phyloP scores from a whole-genome alignment of 495 filamentous ascomycete genomes.

The Lasiosphaeriaceae sp. region DNA sequence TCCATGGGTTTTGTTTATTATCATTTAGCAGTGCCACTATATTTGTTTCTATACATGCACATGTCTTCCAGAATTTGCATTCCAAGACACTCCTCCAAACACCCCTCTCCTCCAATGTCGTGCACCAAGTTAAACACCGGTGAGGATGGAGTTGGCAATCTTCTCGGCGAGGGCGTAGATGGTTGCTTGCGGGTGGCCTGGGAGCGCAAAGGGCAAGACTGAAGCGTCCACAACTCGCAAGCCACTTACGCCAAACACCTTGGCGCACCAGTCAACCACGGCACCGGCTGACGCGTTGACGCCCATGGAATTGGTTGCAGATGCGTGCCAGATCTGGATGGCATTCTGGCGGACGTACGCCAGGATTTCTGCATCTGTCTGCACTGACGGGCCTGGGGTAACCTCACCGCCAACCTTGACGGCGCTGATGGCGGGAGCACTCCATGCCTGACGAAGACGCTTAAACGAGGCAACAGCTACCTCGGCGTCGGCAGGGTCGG shows the following conservation, averaged over 20 bases:
- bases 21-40: too few species aligned
- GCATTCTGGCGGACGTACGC: slow-evolving; percentile 35
- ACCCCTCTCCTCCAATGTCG: too few species aligned
- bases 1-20: too few species aligned
- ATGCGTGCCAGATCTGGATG: slow-evolving; percentile 49
- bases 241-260: slow-evolving; percentile 45
- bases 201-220: slow-evolving; percentile 43
- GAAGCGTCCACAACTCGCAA: slow-evolving; percentile 42
- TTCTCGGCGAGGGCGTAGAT: slow-evolving; percentile 40
- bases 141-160: slow-evolving; percentile 20
- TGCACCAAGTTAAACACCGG: too few species aligned
- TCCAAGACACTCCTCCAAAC: too few species aligned
- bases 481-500: slow-evolving; percentile 40
- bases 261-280: slow-evolving; percentile 29
- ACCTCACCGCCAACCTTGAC: slow-evolving; percentile 38
- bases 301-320: slow-evolving; percentile 53
- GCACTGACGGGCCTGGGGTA: slow-evolving; percentile 21
- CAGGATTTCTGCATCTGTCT: slow-evolving; percentile 45
- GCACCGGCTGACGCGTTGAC: background rate
- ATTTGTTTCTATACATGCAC: too few species aligned
- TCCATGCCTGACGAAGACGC: slow-evolving; percentile 36
- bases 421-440: slow-evolving; percentile 12
- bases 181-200: slow-evolving; percentile 41
- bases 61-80: too few species aligned
- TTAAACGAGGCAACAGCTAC: slow-evolving; percentile 43